Percentiles rank a stretch among this genome's conserved stretches.
Conservation (phyloP, 1,284 basidiomycete genomes). For the Trichosporon sp. region DNA sequence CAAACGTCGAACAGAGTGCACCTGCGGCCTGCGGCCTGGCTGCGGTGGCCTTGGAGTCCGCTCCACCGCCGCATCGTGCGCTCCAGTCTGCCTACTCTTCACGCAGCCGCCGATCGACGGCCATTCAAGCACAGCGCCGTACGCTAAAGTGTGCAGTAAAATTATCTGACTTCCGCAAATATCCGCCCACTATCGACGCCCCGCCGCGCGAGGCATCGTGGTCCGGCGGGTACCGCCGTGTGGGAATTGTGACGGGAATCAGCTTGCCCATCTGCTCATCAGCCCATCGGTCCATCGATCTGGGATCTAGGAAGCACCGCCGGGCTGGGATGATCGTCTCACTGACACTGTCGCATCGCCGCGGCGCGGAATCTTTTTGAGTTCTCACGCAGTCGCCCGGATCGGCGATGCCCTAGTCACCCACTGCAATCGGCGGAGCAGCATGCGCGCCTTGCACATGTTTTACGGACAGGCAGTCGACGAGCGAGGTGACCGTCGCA, state of each 20-base stretch:
- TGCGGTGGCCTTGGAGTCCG: no score
- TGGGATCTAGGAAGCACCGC: background rate
- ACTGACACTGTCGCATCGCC: background rate
- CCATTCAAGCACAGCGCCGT: background rate
- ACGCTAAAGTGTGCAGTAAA: background rate
- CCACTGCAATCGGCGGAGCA: background rate
- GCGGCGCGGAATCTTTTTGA: background rate
- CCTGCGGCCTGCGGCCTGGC: background rate
- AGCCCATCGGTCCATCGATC: background rate
- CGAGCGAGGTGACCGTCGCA: background rate
- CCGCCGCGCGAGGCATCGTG: no score
- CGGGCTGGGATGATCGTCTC: background rate
- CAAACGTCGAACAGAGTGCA: no score
- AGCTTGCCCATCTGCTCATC: background rate
- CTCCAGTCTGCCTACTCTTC: background rate
- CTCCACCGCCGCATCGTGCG: background rate
- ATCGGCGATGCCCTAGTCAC: background rate
- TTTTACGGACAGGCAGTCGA: background rate
- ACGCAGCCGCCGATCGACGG: background rate
- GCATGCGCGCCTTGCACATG: background rate
- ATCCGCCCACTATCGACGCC: background rate
- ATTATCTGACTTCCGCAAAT: background rate
- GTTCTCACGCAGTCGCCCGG: background rate
- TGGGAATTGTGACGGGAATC: background rate
- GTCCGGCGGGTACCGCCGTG: background rate